phyloP scores from a whole-genome alignment of 768 basidiomycete species.

The Megacollybia marginata region DNA sequence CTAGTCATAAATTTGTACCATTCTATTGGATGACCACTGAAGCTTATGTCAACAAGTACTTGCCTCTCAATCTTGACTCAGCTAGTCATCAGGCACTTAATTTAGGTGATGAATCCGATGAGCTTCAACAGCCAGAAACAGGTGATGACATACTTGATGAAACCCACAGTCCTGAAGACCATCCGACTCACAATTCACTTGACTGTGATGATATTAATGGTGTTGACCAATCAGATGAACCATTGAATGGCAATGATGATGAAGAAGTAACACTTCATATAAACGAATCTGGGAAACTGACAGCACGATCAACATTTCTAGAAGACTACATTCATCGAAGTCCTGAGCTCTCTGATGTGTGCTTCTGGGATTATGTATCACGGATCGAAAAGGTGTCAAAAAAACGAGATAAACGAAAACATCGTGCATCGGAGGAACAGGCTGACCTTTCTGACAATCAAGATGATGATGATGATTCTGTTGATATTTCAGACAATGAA shows the following conservation, averaged over 20 bases:
- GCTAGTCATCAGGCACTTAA: not conserved
- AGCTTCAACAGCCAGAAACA: not conserved
- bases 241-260: not conserved
- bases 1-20: slow-evolving; percentile 13
- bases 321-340: slow-evolving; percentile 7
- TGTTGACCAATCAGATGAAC: not conserved
- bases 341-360: slow-evolving; percentile 2
- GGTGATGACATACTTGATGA: not conserved
- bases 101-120: not conserved
- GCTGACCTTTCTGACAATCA: not conserved
- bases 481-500: not conserved
- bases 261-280: not conserved
- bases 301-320: not conserved
- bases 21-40: slow-evolving; percentile 6
- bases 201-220: no score
- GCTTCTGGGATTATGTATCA: slow-evolving; percentile 10
- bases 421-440: not conserved
- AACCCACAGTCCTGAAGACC: not conserved
- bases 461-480: slow-evolving; percentile 1
- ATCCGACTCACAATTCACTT: no score
- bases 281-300: not conserved
- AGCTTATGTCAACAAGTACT: not conserved
- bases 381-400: slow-evolving; percentile 5
- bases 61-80: not conserved
- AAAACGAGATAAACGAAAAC: not conserved